Evolutionary conservation across 2,329 filamentous ascomycete species (phyloP).

Genomic region (Leptodontidium sp.): DNA sequence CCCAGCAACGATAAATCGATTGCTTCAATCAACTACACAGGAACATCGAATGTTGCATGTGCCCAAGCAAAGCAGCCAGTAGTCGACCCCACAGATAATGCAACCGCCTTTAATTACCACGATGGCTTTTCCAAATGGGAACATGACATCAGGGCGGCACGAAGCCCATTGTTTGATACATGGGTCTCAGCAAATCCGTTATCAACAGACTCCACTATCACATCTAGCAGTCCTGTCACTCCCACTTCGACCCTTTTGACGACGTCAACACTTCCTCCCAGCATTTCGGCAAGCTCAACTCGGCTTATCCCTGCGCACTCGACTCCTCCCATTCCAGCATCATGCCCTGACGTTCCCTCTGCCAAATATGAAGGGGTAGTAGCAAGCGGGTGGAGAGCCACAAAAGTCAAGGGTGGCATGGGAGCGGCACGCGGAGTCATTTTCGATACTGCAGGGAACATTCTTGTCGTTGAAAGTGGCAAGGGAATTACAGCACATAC

Average conservation of each 20-base stretch:
- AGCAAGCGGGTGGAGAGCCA: conserved; percentile 28
- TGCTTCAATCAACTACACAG: conserved; percentile 13
- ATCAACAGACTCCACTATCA: neutral
- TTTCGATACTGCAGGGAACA: conserved; percentile 27
- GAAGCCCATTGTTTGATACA: conserved; percentile 20
- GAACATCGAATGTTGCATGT: conserved; percentile 23
- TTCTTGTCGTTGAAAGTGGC: conserved; percentile 26
- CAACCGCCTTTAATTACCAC: conserved; percentile 26
- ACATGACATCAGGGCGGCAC: conserved; percentile 24
- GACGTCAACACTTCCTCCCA: conserved; percentile 4
- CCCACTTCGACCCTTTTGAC: conserved; percentile 9
- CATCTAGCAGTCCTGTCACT: conserved; percentile 4
- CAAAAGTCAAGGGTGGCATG: conserved; percentile 27
- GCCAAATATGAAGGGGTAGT: conserved; percentile 24
- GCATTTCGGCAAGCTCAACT: conserved; percentile 8
- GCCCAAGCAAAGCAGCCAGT: conserved; percentile 15
- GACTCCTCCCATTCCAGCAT: conserved; percentile 17
- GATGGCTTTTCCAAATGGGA: conserved; percentile 24
- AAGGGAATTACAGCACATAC: conserved; percentile 29
- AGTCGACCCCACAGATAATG: conserved; percentile 22
- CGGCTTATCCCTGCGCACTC: conserved; percentile 5
- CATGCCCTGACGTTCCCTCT: conserved; percentile 20
- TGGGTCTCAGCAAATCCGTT: conserved; percentile 23
- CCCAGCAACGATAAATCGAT: conserved; percentile 16
- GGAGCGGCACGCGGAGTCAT: conserved; percentile 26